These are phyloP conservation scores for Dalechampia spathulata DNA, from an alignment of 441 rosid species.

Conservation along the genomic window DNA sequence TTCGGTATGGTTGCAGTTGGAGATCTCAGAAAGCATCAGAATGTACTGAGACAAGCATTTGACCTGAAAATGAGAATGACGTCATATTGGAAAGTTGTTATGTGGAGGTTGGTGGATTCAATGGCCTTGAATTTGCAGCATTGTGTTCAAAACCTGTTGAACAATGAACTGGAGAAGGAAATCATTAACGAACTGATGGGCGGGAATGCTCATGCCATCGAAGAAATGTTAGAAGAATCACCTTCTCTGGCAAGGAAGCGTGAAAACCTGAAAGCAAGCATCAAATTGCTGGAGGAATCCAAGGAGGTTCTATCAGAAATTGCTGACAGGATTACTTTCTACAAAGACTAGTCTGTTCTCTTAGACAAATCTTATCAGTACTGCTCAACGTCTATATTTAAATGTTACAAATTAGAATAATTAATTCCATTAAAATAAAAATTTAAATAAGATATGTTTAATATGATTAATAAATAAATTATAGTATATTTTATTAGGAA, in stretches of 20 bases:
- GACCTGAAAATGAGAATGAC: slow-evolving; percentile 33
- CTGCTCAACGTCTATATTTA: no score
- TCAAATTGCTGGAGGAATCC: slow-evolving; percentile 30
- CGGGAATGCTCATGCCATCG: slow-evolving; percentile 17
- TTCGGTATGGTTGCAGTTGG: no score
- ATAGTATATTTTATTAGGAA: no score
- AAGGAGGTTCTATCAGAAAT: slow-evolving; percentile 32
- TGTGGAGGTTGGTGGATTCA: slow-evolving; percentile 33
- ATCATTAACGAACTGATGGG: slow-evolving; percentile 12
- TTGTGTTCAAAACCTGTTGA: slow-evolving; percentile 21
- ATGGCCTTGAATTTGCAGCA: slow-evolving; percentile 23
- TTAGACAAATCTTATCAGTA: no score
- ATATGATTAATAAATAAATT: no score
- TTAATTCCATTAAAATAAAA: no score
- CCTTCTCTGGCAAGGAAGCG: slow-evolving; percentile 26
- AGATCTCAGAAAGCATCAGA: no score
- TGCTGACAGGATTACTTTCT: no score
- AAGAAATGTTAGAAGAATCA: slow-evolving; percentile 24
- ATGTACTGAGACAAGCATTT: slow-evolving; percentile 19
- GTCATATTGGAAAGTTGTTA: slow-evolving; percentile 18
- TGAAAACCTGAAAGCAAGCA: slow-evolving; percentile 33
- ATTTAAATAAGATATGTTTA: no score
- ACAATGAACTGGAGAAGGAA: slow-evolving; percentile 26
- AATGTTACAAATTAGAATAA: no score
- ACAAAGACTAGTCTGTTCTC: no score